phyloP scores from a whole-genome alignment of 352 stramenopile species.

The Labyrinthula sp. region DNA sequence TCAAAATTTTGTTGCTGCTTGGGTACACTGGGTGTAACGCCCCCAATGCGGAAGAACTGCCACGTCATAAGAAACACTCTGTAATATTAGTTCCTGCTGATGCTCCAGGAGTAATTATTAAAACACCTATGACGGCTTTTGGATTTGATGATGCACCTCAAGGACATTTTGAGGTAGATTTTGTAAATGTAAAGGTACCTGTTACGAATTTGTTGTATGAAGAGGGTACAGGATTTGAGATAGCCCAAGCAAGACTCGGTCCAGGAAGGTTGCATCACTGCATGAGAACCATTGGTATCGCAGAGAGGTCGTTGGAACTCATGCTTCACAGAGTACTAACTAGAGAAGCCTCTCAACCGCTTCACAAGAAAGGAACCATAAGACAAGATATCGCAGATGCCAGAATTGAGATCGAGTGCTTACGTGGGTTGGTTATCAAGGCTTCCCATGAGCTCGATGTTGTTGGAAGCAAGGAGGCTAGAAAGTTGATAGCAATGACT shows the following conservation, averaged over 20 bases:
- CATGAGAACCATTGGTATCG: conserved; percentile 75
- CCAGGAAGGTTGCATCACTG: conserved; percentile 90
- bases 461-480: conserved; percentile 53
- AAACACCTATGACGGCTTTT: conserved; percentile 64
- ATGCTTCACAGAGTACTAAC: conserved; percentile 39
- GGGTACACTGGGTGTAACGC: conserved; percentile 9
- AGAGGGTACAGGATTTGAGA: conserved; percentile 58
- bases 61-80: conserved; percentile 49
- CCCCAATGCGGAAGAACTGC: not conserved
- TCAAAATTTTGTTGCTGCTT: conserved; percentile 18
- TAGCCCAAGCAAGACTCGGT: conserved; percentile 58
- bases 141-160: conserved; percentile 84
- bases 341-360: conserved; percentile 29
- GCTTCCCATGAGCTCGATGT: conserved; percentile 64
- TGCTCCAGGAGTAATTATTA: conserved; percentile 33
- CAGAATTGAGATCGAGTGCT: conserved; percentile 48
- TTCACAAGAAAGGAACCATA: conserved; percentile 26
- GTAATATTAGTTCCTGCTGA: conserved; percentile 44
- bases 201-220: conserved; percentile 40
- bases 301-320: conserved; percentile 59
- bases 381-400: conserved; percentile 28
- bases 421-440: conserved; percentile 57
- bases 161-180: conserved; percentile 52
- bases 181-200: conserved; percentile 39
- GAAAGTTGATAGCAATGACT: conserved; percentile 79